Evolutionary conservation across 2,329 filamentous ascomycete genomes (phyloP).

Genomic region (Phialocephala subalpina): DNA sequence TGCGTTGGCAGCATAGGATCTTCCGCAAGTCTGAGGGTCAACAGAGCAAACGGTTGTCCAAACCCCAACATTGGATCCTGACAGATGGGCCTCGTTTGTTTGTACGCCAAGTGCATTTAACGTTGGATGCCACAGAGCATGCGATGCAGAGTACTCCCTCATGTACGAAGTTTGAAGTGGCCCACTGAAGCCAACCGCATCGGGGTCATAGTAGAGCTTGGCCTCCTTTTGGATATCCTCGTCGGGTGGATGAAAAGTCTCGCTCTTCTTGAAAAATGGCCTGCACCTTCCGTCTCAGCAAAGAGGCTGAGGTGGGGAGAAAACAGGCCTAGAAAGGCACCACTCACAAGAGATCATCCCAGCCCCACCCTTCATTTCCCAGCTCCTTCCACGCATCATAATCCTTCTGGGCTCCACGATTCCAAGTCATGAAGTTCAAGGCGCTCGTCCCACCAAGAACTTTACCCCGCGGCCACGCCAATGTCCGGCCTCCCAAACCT

Average conservation of each 20-base stretch:
- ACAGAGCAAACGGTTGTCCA: slow-evolving; percentile 14
- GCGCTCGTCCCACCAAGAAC: slow-evolving; percentile 45
- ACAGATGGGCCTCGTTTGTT: slow-evolving; percentile 16
- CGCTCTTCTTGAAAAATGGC: slow-evolving; percentile 19
- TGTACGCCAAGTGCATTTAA: slow-evolving; percentile 10
- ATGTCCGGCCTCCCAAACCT: slow-evolving; percentile 15
- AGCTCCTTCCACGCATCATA: slow-evolving; percentile 49
- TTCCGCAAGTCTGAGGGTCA: slow-evolving; percentile 22
- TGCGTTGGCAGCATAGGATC: slow-evolving; percentile 33
- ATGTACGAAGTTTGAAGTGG: not conserved
- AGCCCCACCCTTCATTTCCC: slow-evolving; percentile 39
- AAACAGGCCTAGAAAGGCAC: slow-evolving; percentile 39
- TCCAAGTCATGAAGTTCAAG: slow-evolving; percentile 46
- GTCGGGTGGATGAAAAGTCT: slow-evolving; percentile 7
- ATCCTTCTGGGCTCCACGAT: slow-evolving; percentile 36
- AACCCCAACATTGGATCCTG: slow-evolving; percentile 66
- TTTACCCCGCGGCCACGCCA: slow-evolving; percentile 43
- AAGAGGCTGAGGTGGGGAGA: not conserved
- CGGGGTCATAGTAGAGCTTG: slow-evolving; percentile 2
- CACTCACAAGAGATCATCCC: slow-evolving; percentile 48
- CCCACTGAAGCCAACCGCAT: not conserved
- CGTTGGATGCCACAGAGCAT: slow-evolving; percentile 12
- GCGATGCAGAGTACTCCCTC: slow-evolving; percentile 1
- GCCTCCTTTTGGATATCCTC: not conserved
- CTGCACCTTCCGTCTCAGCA: not conserved